Evolutionary conservation across 768 basidiomycete species (phyloP).

Genomic region (Suillus luteus): DNA sequence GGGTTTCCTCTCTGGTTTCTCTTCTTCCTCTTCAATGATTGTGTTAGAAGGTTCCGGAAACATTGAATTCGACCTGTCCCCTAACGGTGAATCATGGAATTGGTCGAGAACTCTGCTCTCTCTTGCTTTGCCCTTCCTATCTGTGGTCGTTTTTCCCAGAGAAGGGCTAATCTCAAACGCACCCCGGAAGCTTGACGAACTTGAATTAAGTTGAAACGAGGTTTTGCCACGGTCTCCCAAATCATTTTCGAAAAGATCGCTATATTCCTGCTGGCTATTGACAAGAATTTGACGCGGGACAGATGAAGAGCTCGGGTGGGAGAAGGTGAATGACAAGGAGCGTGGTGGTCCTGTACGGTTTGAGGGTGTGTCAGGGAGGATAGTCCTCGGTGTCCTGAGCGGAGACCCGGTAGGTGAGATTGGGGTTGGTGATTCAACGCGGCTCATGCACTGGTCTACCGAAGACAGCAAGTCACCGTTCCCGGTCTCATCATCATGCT

Average conservation of each 20-base stretch:
- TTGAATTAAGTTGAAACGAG: constrained; percentile 29
- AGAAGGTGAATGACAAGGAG: constrained; percentile 67
- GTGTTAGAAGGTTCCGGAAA: constrained; percentile 23
- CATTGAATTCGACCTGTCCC: constrained; percentile 37
- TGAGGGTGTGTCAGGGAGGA: constrained; percentile 50
- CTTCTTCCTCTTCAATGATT: constrained; percentile 33
- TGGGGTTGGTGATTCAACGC: constrained; percentile 16
- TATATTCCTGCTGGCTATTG: constrained; percentile 31
- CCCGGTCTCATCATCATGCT: constrained; percentile 2
- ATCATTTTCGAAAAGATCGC: constrained; percentile 31
- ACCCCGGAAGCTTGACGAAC: constrained; percentile 58
- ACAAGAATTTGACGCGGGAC: constrained; percentile 30
- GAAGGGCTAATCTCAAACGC: constrained; percentile 50
- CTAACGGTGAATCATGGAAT: constrained; percentile 53
- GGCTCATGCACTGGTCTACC: constrained; percentile 15
- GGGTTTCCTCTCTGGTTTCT: constrained; percentile 29
- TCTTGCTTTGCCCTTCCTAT: constrained; percentile 57
- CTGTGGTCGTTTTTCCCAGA: constrained; percentile 40
- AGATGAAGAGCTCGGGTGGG: constrained; percentile 44
- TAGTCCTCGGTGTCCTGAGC: constrained; percentile 4
- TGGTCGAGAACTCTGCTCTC: constrained; percentile 52
- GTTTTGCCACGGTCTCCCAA: constrained; percentile 36
- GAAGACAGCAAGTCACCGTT: constrained; percentile 4
- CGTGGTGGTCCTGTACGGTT: constrained; percentile 73
- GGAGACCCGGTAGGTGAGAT: constrained; percentile 14